phyloP scores from a whole-genome alignment of 2,329 filamentous ascomycete species.

The Colletotrichum theobromicola region DNA sequence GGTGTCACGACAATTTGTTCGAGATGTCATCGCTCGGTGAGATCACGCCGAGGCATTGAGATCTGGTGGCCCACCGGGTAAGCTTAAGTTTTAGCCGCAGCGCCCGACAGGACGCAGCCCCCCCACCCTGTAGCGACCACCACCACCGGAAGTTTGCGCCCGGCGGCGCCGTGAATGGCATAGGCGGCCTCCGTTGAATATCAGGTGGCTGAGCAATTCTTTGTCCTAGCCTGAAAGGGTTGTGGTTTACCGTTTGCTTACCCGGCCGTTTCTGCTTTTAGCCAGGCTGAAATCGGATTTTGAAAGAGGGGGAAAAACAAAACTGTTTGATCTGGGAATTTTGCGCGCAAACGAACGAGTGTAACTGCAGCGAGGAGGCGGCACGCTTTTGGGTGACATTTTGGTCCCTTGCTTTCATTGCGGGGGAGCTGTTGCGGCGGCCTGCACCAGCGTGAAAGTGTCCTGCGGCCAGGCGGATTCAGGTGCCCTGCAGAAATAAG shows the following conservation, averaged over 20 bases:
- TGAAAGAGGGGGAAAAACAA: neutral
- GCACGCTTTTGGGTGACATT: neutral
- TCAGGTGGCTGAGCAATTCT: neutral
- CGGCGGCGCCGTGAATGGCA: neutral
- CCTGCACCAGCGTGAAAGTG: neutral
- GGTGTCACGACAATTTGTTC: neutral
- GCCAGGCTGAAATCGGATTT: neutral
- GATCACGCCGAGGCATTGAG: neutral
- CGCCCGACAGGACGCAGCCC: neutral
- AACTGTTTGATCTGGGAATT: neutral
- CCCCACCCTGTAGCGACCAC: neutral
- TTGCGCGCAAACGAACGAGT: neutral
- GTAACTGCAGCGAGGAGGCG: neutral
- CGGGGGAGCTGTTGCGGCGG: neutral
- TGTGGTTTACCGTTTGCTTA: neutral
- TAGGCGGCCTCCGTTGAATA: neutral
- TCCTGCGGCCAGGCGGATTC: neutral
- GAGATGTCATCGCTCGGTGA: neutral
- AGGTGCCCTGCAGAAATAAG: neutral
- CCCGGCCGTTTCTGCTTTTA: neutral
- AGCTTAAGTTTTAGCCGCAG: conserved; percentile 19
- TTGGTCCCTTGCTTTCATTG: neutral
- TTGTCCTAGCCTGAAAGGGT: neutral
- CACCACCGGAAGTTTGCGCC: neutral
- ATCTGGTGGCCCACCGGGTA: conserved; percentile 12